Percentiles rank a stretch among this genome's conserved stretches.
phyloP scores from a whole-genome alignment of 140 eudicot species.

The Senecio squalidus region DNA sequence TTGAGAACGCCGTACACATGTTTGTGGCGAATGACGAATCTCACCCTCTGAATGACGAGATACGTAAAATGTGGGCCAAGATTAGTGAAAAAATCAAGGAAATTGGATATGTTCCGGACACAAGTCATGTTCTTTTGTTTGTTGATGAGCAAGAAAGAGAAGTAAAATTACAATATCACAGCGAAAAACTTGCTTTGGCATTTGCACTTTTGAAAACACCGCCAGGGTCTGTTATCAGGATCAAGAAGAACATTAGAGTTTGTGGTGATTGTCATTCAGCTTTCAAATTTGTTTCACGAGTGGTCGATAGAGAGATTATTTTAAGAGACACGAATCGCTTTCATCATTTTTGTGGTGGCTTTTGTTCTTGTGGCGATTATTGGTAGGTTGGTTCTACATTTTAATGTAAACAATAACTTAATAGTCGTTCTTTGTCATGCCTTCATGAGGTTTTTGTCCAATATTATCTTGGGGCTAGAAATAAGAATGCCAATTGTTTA shows the following conservation, averaged over 20 bases:
- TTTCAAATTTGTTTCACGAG: conserved; percentile 54
- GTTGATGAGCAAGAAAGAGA: conserved; percentile 63
- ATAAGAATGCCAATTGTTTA: no score
- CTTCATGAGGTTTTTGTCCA: no score
- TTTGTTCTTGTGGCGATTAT: conserved; percentile 81
- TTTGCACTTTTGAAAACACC: conserved; percentile 64
- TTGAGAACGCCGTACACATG: conserved; percentile 66
- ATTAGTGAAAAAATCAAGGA: conserved; percentile 44
- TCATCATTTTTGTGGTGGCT: conserved; percentile 67
- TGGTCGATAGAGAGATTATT: conserved; percentile 62
- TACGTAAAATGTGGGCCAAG: conserved; percentile 54
- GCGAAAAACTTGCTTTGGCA: conserved; percentile 81
- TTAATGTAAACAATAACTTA: no score
- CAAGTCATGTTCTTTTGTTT: conserved; percentile 68
- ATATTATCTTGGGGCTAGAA: no score
- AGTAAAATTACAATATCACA: conserved; percentile 61
- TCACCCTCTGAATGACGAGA: conserved; percentile 60
- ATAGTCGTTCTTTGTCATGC: no score
- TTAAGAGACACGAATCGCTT: conserved; percentile 76
- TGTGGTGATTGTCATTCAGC: conserved; percentile 92
- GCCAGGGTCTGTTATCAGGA: conserved; percentile 44
- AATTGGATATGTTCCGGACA: conserved; percentile 77
- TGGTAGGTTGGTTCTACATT: conserved; percentile 41
- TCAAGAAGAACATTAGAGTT: conserved; percentile 79
- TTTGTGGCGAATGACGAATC: conserved; percentile 79